These are phyloP conservation scores for Neofusicoccum sp. DNA, from an alignment of 2,329 filamentous ascomycete genomes.

Conservation along the genomic window DNA sequence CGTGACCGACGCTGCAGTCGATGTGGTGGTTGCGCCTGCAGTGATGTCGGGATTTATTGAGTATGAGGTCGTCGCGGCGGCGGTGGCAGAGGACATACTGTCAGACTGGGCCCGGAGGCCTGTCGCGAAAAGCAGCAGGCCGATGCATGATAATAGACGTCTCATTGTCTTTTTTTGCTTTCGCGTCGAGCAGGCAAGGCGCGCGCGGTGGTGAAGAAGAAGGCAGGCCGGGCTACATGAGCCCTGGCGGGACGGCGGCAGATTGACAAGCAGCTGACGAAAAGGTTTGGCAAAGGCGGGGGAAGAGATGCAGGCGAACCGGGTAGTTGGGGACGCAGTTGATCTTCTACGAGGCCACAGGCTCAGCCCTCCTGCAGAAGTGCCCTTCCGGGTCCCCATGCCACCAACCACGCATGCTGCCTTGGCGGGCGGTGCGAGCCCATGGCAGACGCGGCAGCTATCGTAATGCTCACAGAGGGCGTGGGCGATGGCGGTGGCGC, in stretches of 20 bases:
- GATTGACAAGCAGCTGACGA: background rate
- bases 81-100: background rate
- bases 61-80: no score
- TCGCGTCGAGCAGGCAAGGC: background rate
- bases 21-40: no score
- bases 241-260: background rate
- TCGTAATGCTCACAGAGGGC: slow-evolving; percentile 4
- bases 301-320: background rate
- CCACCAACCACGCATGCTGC: background rate
- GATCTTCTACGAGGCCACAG: background rate
- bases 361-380: background rate
- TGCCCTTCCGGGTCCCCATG: background rate
- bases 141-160: background rate
- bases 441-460: background rate
- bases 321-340: background rate
- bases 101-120: background rate
- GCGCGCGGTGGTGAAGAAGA: background rate
- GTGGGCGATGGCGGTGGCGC: background rate
- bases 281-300: background rate
- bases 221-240: slow-evolving; percentile 2
- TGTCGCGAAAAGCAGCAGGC: background rate
- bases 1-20: no score
- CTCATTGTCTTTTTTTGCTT: background rate
- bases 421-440: background rate
- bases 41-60: no score